Base-by-base conservation (phyloP, 352 stramenopile genomes). In the Phytophthora gonapodyides region DNA sequence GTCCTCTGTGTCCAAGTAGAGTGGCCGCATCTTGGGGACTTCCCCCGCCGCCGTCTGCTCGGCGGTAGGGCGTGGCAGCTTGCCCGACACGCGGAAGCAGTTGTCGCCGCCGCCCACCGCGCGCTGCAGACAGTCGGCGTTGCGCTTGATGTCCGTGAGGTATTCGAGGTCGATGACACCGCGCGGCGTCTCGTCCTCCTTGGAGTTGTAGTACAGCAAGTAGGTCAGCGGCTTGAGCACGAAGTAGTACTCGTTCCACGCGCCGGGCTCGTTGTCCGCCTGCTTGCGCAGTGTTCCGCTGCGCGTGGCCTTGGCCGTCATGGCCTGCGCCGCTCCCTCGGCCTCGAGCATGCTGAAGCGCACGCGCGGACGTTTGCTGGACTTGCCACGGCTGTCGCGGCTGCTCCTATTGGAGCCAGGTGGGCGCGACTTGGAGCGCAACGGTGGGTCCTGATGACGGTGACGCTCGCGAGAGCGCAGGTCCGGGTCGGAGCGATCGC, bases 211-310 rank as follows among this genome's bases (percentile, higher is more conserved):
- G 68, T 93, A 95, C 54, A 93, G 89, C n/a, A 95, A 68, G 57
- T 87, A 87, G 17, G 86, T 91, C 11, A 82, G 61, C 3, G 84
- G 80, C 41, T 85, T 82, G 51, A 95, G 63, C 45, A 84, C 81
- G 61, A 95, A 93, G 57, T 78, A 95, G 69, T 93, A 93, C 49
- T 78, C 64, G 51, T 87, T 91, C 86, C 86, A 94, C 5, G 74
- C 69, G 7, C 85, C 85, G 0, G 80, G 78, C 35, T 92, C 78
- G 48, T 93, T 93, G 68, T 91, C 85, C 7, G 82, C 86, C 53
- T 94, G 83, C 54, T 93, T 92, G 37, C 72, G 69, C 6, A 94
- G 51, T 40, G 87, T 87, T 0, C 86, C 86, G 36, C 67, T 80
- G 56, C 73, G 82, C 44, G 78, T 85, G 11, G 69, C 80, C 13